Evolutionary conservation across 257 asterid genomes (phyloP).

Genomic region (Leonotis leonurus): DNA sequence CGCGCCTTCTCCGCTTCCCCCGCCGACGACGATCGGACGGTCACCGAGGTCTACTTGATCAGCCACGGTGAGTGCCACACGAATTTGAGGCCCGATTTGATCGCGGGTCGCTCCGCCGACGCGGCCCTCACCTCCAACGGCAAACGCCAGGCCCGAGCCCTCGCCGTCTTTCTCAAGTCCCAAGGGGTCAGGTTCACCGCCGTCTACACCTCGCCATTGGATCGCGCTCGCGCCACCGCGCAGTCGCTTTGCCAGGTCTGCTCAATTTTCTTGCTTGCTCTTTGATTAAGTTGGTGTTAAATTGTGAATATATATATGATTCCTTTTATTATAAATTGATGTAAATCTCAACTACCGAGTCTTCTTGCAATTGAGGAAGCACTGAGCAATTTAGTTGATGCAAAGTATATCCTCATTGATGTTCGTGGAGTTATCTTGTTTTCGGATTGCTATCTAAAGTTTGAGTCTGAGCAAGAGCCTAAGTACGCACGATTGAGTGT

Average conservation of each 20-base stretch:
- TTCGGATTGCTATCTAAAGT: neutral
- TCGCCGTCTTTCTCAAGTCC: slow-evolving; percentile 77
- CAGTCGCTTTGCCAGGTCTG: slow-evolving; percentile 73
- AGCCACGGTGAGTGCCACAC: slow-evolving; percentile 89
- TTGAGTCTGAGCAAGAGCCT: neutral
- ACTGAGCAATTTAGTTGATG: too few species aligned
- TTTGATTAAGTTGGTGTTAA: too few species aligned
- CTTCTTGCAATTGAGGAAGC: too few species aligned
- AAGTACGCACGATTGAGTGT: too few species aligned
- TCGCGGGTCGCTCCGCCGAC: slow-evolving; percentile 82
- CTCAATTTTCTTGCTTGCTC: slow-evolving; percentile 4
- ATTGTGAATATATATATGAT: too few species aligned
- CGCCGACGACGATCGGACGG: slow-evolving; percentile 39
- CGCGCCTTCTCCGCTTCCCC: slow-evolving; percentile 32
- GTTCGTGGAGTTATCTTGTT: neutral
- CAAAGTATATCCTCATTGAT: too few species aligned
- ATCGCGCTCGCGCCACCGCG: slow-evolving; percentile 85
- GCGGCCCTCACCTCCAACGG: slow-evolving; percentile 91
- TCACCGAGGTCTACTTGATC: slow-evolving; percentile 70
- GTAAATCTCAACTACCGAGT: too few species aligned
- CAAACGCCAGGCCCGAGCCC: slow-evolving; percentile 88
- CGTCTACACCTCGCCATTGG: slow-evolving; percentile 77
- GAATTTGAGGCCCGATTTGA: slow-evolving; percentile 91
- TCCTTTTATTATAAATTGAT: too few species aligned
- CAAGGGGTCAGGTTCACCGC: slow-evolving; percentile 71